These are phyloP conservation scores for Mortierella claussenii DNA, from an alignment of 192 early-diverging fungal genomes.

Conservation along the genomic window DNA sequence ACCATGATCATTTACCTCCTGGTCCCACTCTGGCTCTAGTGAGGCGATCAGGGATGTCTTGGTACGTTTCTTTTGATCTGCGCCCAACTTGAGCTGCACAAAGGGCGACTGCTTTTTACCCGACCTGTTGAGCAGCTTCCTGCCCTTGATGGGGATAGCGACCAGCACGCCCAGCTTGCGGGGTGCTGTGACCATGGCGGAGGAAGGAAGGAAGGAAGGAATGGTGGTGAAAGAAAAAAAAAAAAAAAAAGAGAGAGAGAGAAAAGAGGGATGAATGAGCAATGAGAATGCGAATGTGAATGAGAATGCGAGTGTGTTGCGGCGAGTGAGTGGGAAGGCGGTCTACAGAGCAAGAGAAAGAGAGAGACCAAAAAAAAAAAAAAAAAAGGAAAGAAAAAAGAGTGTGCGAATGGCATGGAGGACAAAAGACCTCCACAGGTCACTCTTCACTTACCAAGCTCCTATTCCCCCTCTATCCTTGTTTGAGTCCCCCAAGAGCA, in stretches of 20 bases:
- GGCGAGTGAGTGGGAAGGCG: not conserved
- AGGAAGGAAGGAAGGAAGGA: not conserved
- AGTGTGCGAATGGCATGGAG: not conserved
- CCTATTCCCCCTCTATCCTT: no score
- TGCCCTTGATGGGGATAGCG: constrained; percentile 49
- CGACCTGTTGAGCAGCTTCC: constrained; percentile 34
- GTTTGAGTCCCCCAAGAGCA: no score
- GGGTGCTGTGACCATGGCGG: not conserved
- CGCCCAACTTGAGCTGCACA: constrained; percentile 34
- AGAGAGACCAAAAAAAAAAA: not conserved
- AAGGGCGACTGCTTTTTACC: constrained; percentile 46
- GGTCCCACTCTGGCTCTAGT: constrained; percentile 52
- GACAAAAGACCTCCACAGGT: not conserved
- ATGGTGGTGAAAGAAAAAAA: not conserved
- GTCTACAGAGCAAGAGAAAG: not conserved
- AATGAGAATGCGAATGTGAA: constrained; percentile 1
- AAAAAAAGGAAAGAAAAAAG: not conserved
- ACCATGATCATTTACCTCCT: no score
- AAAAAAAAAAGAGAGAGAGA: not conserved
- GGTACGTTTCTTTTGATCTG: constrained; percentile 44
- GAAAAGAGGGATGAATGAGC: not conserved
- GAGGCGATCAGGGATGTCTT: constrained; percentile 47
- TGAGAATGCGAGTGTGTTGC: not conserved
- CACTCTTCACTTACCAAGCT: no score
- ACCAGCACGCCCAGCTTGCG: constrained; percentile 40